Conservation (phyloP, 768 basidiomycete species). For the Collybiopsis luxurians region DNA sequence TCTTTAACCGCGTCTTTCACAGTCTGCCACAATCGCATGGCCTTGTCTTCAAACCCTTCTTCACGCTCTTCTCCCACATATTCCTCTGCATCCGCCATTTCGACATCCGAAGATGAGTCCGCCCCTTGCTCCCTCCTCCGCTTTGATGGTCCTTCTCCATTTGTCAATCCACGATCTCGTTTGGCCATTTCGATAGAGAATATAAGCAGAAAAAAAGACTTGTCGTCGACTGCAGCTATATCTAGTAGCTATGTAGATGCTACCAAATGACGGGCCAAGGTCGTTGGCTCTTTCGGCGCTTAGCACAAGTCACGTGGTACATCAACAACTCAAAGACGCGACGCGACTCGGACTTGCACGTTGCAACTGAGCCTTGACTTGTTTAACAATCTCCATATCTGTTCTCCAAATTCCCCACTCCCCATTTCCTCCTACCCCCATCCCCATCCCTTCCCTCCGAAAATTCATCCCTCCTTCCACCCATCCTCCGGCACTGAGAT, state of each 20-base stretch:
- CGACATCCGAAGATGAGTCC: conserved; percentile 38
- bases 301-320: neutral
- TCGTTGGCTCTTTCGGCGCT: neutral
- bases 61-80: conserved; percentile 13
- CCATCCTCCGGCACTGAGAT: conserved; percentile 75
- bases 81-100: conserved; percentile 34
- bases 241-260: no score
- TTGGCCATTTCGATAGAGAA: conserved; percentile 39
- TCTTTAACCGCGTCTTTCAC: conserved; percentile 84
- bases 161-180: conserved; percentile 46
- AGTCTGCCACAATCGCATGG: conserved; percentile 70
- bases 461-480: conserved; percentile 48
- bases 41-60: conserved; percentile 56
- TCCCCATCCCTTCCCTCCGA: conserved; percentile 60
- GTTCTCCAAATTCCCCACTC: conserved; percentile 76
- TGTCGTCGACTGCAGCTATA: neutral
- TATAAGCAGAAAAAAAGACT: neutral
- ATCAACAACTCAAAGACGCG: neutral
- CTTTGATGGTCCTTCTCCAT: conserved; percentile 36
- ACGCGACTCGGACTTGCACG: conserved; percentile 33
- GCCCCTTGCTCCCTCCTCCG: conserved; percentile 45
- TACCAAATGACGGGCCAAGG: neutral
- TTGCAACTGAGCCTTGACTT: conserved; percentile 21
- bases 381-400: conserved; percentile 34
- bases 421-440: conserved; percentile 52